Base-by-base conservation (phyloP, 179 eudicot genomes). In the Spergularia azorica region DNA sequence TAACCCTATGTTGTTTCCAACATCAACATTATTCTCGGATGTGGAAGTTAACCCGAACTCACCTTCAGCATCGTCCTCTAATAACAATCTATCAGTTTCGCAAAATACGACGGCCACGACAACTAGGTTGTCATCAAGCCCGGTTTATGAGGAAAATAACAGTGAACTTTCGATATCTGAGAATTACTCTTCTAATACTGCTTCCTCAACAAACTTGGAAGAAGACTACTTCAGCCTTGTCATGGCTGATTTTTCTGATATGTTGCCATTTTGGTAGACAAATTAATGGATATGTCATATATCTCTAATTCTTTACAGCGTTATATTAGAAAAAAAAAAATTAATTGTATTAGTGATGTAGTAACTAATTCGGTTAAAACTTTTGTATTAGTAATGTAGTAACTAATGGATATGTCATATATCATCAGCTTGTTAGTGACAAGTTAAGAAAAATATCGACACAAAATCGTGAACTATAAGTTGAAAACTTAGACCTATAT, bases 121-220 rank as follows among this genome's bases (percentile, higher is more conserved):
- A 20, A 56, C 72, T 0, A 48, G 54, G 18, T 43, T 59, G 0
- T 10, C 52, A 65, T 3, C 81, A 6, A 68, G 81, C 1, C 26
- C 82, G 0, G 80, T 64, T 2, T 83, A 82, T 4, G 81, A 81
- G 48, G 79, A 75, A 6, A 82, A 77, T n/a, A 85, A 85, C 36
- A 78, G 74, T 58, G 77, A 84, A 52, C 81, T 87, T 18, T 11
- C n/a, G 18, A 11, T 2, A n/a, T 21, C 8, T 38, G 51, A 65
- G 20, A 21, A 68, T 48, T 9, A 18, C 38, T n/a, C 36, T 68
- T 50, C 16, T 54, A 10, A 8, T 51, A 12, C 58, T 20, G 54
- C 72, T 48, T 48, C 12, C 18, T 46, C 72, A 1, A 1, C 0
- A 4, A 5, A 68, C 18, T 50, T 68, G 15, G 72, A 68, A 9